Base-by-base conservation (phyloP, 2,329 filamentous ascomycete genomes). In the Neoascochyta sp. region DNA sequence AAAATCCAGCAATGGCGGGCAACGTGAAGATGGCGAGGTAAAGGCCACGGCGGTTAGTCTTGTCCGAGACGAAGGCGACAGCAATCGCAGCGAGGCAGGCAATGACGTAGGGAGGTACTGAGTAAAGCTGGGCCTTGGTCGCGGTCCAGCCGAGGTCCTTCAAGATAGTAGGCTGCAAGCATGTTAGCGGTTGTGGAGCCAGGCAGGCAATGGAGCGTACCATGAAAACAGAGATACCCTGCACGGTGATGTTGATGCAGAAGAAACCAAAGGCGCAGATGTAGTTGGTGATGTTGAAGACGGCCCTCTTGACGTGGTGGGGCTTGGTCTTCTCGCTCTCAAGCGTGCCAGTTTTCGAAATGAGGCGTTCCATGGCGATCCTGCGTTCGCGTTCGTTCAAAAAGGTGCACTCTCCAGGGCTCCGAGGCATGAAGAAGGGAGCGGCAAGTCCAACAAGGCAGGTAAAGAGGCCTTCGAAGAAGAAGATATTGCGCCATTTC, bases 381-480 rank as follows among this genome's bases (percentile, higher is more conserved):
- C 63, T 63, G 18, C 67, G 66, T 59, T 80, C 69, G n/a, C 73
- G 64, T 16, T 68, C 65, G 15, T 59, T 74, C 25, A 80, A 56
- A 42, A 73, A 74, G 32, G 62, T 68, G 14, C 71, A 72, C 1
- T 67, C 62, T 6, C 57, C 52, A 0, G 75, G 75, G 8, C 54
- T 66, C 6, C 66, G 66, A 1, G 75, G 74, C 62, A 79, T 69
- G 39, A 74, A 57, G 29, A 73, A 62, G 1, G 74, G 73, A 1
- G 74, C 71, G 2, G 61, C 35, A 2, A 68, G 21, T 0, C 71
- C 74, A 9, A 73, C 46, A 22, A 73, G 35, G 13, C 71, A 54
- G 7, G 75, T 80, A 39, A 78, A 45, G 22, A 78, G 52, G 1
- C 76, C 76, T 50, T 80, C 76, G 36, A 80, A 78, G 59, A 80